Conservation (phyloP, 2,329 filamentous ascomycete genomes). For the Aspergillus luchuensis region DNA sequence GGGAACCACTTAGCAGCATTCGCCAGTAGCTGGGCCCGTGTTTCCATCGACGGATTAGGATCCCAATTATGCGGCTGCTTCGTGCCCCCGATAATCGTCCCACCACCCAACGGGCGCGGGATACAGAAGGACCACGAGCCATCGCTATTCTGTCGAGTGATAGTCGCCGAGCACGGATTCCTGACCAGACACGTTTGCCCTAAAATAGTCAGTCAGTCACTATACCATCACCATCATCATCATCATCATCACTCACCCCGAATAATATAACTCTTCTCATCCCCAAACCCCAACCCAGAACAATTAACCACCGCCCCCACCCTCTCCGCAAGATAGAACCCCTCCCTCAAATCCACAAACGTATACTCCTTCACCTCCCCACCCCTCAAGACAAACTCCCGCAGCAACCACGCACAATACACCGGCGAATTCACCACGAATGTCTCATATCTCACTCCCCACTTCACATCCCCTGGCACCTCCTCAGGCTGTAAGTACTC, state of each 20-base stretch:
- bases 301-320: slow-evolving; percentile 49
- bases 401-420: slow-evolving; percentile 46
- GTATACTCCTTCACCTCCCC: slow-evolving; percentile 35
- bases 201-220: slow-evolving; percentile 11
- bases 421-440: slow-evolving; percentile 49
- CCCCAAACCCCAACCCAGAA: slow-evolving; percentile 47
- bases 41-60: slow-evolving; percentile 50
- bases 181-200: slow-evolving; percentile 53
- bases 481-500: slow-evolving; percentile 32
- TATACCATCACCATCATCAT: not conserved
- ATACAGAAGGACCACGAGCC: slow-evolving; percentile 66
- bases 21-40: slow-evolving; percentile 51
- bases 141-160: slow-evolving; percentile 65
- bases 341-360: slow-evolving; percentile 36
- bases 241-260: slow-evolving; percentile 31
- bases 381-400: slow-evolving; percentile 44
- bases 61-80: slow-evolving; percentile 63
- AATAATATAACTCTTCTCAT: slow-evolving; percentile 48
- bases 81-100: slow-evolving; percentile 67
- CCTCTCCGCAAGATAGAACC: slow-evolving; percentile 38
- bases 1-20: slow-evolving; percentile 46
- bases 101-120: slow-evolving; percentile 62
- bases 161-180: slow-evolving; percentile 46
- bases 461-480: slow-evolving; percentile 39
- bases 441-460: slow-evolving; percentile 45